phyloP scores from a whole-genome alignment of 2,329 filamentous ascomycete genomes.

The Microdochium nivale region DNA sequence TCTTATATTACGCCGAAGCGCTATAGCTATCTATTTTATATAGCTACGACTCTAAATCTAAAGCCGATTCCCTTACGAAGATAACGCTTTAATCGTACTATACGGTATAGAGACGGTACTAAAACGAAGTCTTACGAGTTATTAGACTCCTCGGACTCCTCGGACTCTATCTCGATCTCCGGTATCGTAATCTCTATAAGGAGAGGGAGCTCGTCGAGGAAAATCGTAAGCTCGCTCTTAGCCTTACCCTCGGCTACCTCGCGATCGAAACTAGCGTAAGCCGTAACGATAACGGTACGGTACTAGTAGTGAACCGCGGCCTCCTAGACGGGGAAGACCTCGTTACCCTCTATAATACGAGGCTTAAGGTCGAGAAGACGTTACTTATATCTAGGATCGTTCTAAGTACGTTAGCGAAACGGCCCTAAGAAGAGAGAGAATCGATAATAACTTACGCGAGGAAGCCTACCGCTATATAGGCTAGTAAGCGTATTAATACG shows the following conservation, averaged over 20 bases:
- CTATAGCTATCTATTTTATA: neutral
- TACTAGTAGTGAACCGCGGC: too few species aligned
- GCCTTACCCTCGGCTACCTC: neutral
- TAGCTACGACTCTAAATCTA: neutral
- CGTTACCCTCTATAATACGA: too few species aligned
- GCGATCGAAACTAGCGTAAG: neutral
- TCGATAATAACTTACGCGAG: neutral
- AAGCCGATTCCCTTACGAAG: neutral
- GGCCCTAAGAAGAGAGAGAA: neutral
- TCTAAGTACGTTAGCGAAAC: neutral
- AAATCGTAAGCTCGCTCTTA: neutral
- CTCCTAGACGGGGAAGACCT: too few species aligned
- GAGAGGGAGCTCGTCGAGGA: too few species aligned
- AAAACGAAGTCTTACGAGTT: neutral
- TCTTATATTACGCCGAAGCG: neutral
- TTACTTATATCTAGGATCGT: neutral
- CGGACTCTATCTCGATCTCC: too few species aligned
- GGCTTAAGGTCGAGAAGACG: neutral
- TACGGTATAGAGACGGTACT: neutral
- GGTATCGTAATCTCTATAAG: too few species aligned
- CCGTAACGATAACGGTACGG: neutral
- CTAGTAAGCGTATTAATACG: too few species aligned
- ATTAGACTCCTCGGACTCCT: too few species aligned
- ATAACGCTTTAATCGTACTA: neutral
- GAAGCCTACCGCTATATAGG: too few species aligned